Conservation (phyloP, 495 filamentous ascomycete genomes). For the Aspergillus leporis region DNA sequence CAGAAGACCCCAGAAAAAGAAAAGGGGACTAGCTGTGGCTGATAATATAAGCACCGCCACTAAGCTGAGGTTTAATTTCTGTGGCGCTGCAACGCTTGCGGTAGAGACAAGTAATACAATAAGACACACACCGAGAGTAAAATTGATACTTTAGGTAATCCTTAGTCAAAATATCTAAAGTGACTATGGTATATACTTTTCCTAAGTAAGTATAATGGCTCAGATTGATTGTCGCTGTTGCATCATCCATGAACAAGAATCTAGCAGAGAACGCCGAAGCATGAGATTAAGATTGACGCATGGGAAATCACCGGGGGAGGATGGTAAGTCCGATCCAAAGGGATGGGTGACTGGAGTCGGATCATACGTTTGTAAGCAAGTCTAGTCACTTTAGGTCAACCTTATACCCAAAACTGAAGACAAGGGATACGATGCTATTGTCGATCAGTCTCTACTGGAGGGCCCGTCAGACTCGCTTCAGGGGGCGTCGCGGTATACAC, state of each 20-base stretch:
- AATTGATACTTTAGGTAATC: background rate
- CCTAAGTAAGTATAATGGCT: background rate
- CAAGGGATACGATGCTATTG: constrained; percentile 1
- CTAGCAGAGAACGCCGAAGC: background rate
- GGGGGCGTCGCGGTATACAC: background rate
- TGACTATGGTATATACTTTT: background rate
- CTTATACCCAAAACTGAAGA: background rate
- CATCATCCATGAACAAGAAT: background rate
- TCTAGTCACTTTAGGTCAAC: background rate
- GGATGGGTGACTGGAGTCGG: constrained; percentile 1
- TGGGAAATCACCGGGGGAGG: background rate
- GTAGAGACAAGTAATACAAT: background rate
- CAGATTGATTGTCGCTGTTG: background rate
- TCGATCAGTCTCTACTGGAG: background rate
- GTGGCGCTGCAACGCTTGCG: constrained; percentile 3
- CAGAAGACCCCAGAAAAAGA: background rate
- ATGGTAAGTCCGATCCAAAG: constrained; percentile 3
- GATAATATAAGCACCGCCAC: constrained; percentile 7
- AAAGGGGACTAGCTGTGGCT: constrained; percentile 4
- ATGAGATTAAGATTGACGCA: constrained; percentile 6
- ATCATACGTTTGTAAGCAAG: background rate
- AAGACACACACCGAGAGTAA: background rate
- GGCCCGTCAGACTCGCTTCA: background rate
- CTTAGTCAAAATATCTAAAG: background rate
- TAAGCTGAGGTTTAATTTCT: background rate